phyloP scores from a whole-genome alignment of 2,329 filamentous ascomycete genomes.

The Colletotrichum lupini region DNA sequence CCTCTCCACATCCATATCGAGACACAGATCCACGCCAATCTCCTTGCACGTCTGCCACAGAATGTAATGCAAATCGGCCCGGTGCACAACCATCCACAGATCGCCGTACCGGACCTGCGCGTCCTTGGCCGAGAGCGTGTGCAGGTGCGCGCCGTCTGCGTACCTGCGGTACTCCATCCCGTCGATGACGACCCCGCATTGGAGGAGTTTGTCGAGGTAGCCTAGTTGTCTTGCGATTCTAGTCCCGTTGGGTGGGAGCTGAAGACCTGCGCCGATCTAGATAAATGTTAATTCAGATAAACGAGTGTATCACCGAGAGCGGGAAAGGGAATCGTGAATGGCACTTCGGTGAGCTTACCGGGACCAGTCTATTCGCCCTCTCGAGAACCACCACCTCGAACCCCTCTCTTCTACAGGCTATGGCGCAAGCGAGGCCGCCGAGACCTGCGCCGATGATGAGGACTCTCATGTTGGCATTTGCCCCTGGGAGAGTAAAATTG shows the following conservation, averaged over 20 bases:
- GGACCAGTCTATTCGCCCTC: conserved; percentile 16
- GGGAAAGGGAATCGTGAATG: no score
- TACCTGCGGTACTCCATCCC: conserved; percentile 19
- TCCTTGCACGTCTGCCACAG: conserved; percentile 15
- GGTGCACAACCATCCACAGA: conserved; percentile 20
- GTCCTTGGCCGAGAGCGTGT: neutral
- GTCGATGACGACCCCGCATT: neutral
- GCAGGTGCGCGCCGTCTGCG: neutral
- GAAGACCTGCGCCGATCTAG: conserved; percentile 31
- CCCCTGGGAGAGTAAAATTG: no score
- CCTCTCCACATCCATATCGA: conserved; percentile 22
- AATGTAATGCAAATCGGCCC: conserved; percentile 19
- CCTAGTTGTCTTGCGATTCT: conserved; percentile 26
- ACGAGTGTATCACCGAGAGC: no score
- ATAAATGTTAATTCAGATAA: no score
- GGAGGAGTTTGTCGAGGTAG: conserved; percentile 7
- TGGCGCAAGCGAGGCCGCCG: conserved; percentile 32
- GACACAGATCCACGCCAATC: conserved; percentile 11
- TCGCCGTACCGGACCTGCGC: conserved; percentile 9
- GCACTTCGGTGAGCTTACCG: neutral
- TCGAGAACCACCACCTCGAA: conserved; percentile 35
- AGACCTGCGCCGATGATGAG: conserved; percentile 28
- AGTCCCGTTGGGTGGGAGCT: conserved; percentile 23
- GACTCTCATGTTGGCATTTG: conserved; percentile 15
- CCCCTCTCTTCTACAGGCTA: conserved; percentile 17